Evolutionary conservation across 768 basidiomycete species (phyloP).

Genomic region (Naganishia friedmannii): DNA sequence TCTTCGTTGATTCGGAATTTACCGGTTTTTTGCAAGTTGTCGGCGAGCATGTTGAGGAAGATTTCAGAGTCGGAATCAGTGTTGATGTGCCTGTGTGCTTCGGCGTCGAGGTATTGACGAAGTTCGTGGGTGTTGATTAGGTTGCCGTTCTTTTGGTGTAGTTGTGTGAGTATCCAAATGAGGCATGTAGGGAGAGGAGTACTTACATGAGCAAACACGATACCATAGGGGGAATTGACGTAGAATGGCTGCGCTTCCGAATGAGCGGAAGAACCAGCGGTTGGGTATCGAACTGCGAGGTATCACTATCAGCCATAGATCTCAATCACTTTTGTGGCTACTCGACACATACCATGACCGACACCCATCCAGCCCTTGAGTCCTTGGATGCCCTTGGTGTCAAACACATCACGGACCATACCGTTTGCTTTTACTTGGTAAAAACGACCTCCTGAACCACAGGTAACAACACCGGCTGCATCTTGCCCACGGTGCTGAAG

Average conservation of each 20-base stretch:
- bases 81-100: constrained; percentile 96
- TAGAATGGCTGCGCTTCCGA: constrained; percentile 99
- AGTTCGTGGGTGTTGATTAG: constrained; percentile 85
- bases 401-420: constrained; percentile 97
- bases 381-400: constrained; percentile 68
- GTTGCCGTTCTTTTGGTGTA: constrained; percentile 79
- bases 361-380: constrained; percentile 94
- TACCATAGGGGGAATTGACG: constrained; percentile 99
- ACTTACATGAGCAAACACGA: constrained; percentile 92
- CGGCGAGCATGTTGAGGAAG: constrained; percentile 92
- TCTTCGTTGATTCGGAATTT: constrained; percentile 97
- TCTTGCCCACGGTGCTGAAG: constrained; percentile 96
- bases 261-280: constrained; percentile 93
- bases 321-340: background rate
- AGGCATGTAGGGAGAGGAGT: background rate
- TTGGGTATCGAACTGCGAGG: constrained; percentile 84
- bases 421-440: constrained; percentile 99
- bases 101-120: constrained; percentile 90
- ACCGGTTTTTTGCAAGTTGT: constrained; percentile 95
- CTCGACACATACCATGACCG: constrained; percentile 72
- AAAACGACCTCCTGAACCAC: constrained; percentile 88
- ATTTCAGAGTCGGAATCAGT: constrained; percentile 97
- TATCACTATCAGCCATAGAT: background rate
- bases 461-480: constrained; percentile 95
- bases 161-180: background rate